Evolutionary conservation across 2,329 filamentous ascomycete species (phyloP).

Genomic region (Elsinoe ampelina): DNA sequence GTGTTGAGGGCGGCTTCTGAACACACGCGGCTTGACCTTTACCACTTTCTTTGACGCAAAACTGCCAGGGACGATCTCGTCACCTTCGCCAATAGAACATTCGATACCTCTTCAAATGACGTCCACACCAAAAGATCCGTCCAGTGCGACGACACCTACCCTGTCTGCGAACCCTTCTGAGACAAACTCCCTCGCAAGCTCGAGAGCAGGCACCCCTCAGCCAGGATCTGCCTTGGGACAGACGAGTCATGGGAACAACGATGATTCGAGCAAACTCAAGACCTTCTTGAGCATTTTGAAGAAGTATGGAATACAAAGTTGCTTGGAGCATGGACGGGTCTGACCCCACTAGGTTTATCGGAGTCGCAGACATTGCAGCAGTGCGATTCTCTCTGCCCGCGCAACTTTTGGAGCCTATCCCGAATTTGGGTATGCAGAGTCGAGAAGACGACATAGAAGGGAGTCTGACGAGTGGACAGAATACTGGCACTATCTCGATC

Average conservation of each 20-base stretch:
- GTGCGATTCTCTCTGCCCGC: slow-evolving; percentile 94
- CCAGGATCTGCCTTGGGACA: slow-evolving; percentile 31
- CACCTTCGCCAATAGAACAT: neutral
- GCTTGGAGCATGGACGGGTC: neutral
- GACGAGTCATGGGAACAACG: slow-evolving; percentile 42
- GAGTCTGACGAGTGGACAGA: slow-evolving; percentile 42
- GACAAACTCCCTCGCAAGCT: slow-evolving; percentile 27
- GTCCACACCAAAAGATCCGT: slow-evolving; percentile 11
- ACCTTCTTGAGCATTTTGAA: slow-evolving; percentile 81
- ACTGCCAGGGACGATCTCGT: neutral
- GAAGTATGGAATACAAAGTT: slow-evolving; percentile 52
- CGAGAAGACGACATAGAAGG: neutral
- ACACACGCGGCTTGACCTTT: neutral
- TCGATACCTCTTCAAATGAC: neutral
- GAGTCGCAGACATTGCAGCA: slow-evolving; percentile 87
- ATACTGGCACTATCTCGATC: slow-evolving; percentile 98
- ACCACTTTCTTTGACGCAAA: neutral
- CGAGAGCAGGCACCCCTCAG: slow-evolving; percentile 24
- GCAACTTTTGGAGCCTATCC: slow-evolving; percentile 88
- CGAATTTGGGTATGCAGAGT: slow-evolving; percentile 60
- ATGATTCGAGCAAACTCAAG: slow-evolving; percentile 79
- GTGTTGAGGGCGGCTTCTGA: slow-evolving; percentile 8
- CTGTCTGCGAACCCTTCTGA: slow-evolving; percentile 22
- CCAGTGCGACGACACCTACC: slow-evolving; percentile 5
- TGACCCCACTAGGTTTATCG: slow-evolving; percentile 63